These are phyloP conservation scores for Naegleria lovaniensis DNA, from an alignment of 208 protist species.

Conservation along the genomic window DNA sequence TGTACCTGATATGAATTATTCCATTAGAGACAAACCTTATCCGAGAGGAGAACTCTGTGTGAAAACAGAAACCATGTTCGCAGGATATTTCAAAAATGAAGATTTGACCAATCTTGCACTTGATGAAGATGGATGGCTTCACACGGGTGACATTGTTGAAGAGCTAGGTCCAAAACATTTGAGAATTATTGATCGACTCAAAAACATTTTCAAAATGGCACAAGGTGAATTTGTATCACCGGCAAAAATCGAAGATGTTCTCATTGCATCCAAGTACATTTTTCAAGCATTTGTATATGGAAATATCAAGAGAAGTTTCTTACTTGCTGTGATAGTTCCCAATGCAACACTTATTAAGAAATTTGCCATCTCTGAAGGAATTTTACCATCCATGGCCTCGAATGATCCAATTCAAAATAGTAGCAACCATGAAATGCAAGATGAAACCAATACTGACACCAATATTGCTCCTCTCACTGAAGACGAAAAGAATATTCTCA, in stretches of 20 bases:
- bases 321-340: conserved; percentile 2
- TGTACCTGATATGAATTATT: conserved; percentile 66
- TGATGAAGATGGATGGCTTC: conserved; percentile 53
- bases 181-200: conserved; percentile 36
- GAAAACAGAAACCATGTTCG: conserved; percentile 53
- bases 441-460: no score
- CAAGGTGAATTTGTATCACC: conserved; percentile 39
- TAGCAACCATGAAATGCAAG: no score
- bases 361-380: not conserved
- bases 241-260: conserved; percentile 27
- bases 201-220: conserved; percentile 41
- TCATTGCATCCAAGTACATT: not conserved
- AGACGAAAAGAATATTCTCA: not conserved
- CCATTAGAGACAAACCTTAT: conserved; percentile 38
- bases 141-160: conserved; percentile 36
- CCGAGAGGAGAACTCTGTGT: conserved; percentile 58
- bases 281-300: conserved; percentile 20
- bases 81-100: conserved; percentile 59
- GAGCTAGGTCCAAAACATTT: not conserved
- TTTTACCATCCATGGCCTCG: no score
- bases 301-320: not conserved
- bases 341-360: not conserved
- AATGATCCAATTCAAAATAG: no score
- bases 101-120: conserved; percentile 46
- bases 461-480: not conserved